These are phyloP conservation scores for Malassezia sympodialis DNA, from an alignment of 1,284 basidiomycete genomes.

Conservation along the genomic window DNA sequence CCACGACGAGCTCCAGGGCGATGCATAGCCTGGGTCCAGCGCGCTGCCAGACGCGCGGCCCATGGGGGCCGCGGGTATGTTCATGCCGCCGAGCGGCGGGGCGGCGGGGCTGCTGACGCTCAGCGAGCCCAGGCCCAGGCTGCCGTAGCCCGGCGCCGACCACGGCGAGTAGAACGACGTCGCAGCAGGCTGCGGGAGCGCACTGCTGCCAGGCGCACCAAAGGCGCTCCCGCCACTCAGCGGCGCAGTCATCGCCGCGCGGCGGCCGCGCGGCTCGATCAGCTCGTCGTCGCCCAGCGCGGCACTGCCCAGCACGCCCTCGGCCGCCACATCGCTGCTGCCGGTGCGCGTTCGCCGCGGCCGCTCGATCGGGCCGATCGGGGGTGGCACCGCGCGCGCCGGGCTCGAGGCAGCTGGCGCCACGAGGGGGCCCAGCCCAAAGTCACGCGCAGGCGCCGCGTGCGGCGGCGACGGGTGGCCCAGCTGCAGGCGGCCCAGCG, in stretches of 20 bases:
- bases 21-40: constrained; percentile 15
- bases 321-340: constrained; percentile 18
- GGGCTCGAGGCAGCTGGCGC: constrained; percentile 1
- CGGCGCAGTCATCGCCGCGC: constrained; percentile 25
- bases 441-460: constrained; percentile 1
- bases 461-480: neutral
- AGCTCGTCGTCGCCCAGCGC: constrained; percentile 46
- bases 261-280: constrained; percentile 35
- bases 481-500: constrained; percentile 9
- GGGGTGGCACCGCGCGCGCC: constrained; percentile 20
- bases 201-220: constrained; percentile 19
- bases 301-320: constrained; percentile 44
- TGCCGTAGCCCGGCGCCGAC: constrained; percentile 15
- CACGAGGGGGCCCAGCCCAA: constrained; percentile 1
- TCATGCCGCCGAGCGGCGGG: constrained; percentile 23
- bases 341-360: constrained; percentile 26
- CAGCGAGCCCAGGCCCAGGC: constrained; percentile 14
- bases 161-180: constrained; percentile 13
- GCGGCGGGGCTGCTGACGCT: constrained; percentile 23
- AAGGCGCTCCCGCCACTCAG: constrained; percentile 26
- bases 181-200: constrained; percentile 5
- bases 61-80: constrained; percentile 21
- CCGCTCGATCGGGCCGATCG: constrained; percentile 45
- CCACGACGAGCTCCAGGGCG: constrained; percentile 27
- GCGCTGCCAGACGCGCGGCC: constrained; percentile 20